These are phyloP conservation scores for Vickermania spadyakhi DNA, from an alignment of 208 protist genomes.

Conservation along the genomic window DNA sequence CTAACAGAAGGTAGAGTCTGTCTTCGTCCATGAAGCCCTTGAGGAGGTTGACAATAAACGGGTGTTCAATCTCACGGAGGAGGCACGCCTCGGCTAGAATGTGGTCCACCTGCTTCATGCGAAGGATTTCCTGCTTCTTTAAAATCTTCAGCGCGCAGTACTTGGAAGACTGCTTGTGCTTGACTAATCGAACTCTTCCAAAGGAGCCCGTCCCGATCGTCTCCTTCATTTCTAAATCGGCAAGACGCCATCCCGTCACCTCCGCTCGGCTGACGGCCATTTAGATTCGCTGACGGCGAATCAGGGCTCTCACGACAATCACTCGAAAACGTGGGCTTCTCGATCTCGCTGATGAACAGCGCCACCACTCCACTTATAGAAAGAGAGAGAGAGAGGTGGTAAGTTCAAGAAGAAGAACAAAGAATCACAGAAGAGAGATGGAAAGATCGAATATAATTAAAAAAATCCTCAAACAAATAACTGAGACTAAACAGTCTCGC, in stretches of 20 bases:
- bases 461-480: too few relatives aligned
- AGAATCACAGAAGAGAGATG: too few relatives aligned
- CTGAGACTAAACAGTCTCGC: too few relatives aligned
- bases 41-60: constrained; percentile 93
- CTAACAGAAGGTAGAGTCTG: constrained; percentile 90
- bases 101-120: constrained; percentile 90
- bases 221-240: constrained; percentile 85
- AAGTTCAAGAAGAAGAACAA: too few relatives aligned
- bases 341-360: background rate
- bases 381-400: constrained; percentile 4
- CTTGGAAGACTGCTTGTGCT: constrained; percentile 65
- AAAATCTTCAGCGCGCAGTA: constrained; percentile 89
- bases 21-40: constrained; percentile 94
- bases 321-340: background rate
- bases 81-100: constrained; percentile 92
- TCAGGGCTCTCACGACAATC: background rate
- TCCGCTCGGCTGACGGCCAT: constrained; percentile 30
- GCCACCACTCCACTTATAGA: background rate
- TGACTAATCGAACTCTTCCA: constrained; percentile 89
- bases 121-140: constrained; percentile 85
- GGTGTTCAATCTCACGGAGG: constrained; percentile 88
- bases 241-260: constrained; percentile 63
- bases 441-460: too few relatives aligned
- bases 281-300: background rate
- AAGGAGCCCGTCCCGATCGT: constrained; percentile 94